phyloP scores from a whole-genome alignment of 768 basidiomycete genomes.

The Obba rivulosa region DNA sequence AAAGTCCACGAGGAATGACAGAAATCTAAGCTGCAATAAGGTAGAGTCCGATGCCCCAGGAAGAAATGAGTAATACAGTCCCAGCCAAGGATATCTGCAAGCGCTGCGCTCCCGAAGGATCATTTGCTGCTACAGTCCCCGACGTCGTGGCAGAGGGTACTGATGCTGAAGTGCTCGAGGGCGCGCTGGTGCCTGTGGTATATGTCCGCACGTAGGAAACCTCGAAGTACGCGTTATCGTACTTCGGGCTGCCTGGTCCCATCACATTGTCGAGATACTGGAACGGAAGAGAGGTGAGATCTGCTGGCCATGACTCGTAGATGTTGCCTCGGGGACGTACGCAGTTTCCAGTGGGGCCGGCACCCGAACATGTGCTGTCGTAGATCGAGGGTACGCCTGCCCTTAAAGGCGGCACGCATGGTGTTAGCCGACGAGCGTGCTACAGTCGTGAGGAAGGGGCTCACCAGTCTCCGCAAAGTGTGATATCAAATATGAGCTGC shows the following conservation, averaged over 20 bases:
- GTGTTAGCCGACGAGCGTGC: neutral
- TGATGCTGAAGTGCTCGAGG: no score
- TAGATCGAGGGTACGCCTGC: conserved; percentile 45
- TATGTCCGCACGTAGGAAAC: conserved; percentile 62
- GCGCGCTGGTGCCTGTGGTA: conserved; percentile 23
- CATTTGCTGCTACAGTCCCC: no score
- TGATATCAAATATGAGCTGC: conserved; percentile 49
- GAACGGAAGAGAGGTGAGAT: neutral
- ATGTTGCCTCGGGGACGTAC: conserved; percentile 25
- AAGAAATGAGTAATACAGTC: no score
- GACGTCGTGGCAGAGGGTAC: no score
- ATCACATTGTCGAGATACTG: conserved; percentile 53
- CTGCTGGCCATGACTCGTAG: neutral
- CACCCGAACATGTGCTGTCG: conserved; percentile 30
- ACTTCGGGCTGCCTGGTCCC: conserved; percentile 48
- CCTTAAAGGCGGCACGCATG: conserved; percentile 25
- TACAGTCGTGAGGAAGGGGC: conserved; percentile 5
- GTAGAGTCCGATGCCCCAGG: no score
- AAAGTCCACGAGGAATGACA: no score
- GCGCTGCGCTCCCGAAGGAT: no score
- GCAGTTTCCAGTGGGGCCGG: conserved; percentile 34
- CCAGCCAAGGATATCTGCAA: no score
- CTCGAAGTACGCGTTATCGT: conserved; percentile 61
- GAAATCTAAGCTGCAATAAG: no score
- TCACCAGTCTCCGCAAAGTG: conserved; percentile 47